Evolutionary conservation across 2,329 filamentous ascomycete genomes (phyloP).

Genomic region (Calonectria hawksworthii): DNA sequence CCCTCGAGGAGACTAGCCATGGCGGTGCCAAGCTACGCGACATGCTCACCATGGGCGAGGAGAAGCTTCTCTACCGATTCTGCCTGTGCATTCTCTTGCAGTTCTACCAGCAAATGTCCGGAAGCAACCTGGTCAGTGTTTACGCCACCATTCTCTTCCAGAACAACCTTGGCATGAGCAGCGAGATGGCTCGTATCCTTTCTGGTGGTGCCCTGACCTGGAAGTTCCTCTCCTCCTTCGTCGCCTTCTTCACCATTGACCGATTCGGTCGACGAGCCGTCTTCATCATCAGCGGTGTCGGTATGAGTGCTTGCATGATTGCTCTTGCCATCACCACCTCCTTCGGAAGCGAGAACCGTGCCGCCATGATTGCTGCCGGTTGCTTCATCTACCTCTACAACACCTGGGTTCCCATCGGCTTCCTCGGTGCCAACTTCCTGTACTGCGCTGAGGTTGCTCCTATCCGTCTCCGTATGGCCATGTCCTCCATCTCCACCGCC

Average conservation of each 20-base stretch:
- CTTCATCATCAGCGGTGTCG: conserved; percentile 37
- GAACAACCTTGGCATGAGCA: conserved; percentile 37
- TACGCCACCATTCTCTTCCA: conserved; percentile 45
- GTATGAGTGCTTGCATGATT: conserved; percentile 41
- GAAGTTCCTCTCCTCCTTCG: conserved; percentile 47
- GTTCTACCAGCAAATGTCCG: conserved; percentile 46
- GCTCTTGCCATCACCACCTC: conserved; percentile 38
- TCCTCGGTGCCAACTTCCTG: conserved; percentile 73
- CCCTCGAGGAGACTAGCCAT: conserved; percentile 57
- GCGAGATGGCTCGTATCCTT: conserved; percentile 38
- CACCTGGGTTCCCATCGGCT: conserved; percentile 75
- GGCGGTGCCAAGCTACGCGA: conserved; percentile 56
- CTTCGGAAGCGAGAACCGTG: conserved; percentile 25
- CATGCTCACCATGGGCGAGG: conserved; percentile 62
- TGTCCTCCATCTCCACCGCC: conserved; percentile 65
- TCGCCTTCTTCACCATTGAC: conserved; percentile 44
- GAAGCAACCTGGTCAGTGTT: conserved; percentile 43
- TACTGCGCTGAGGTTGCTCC: conserved; percentile 67
- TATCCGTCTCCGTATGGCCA: conserved; percentile 58
- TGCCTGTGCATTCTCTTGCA: conserved; percentile 46
- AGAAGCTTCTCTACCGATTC: conserved; percentile 63
- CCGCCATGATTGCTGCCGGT: conserved; percentile 36
- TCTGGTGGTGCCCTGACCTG: conserved; percentile 43
- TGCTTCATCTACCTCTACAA: conserved; percentile 76
- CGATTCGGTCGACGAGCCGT: conserved; percentile 40